Percentiles rank a stretch among this genome's conserved stretches.
These are phyloP conservation scores for Monilinia vaccinii-corymbosi DNA, from an alignment of 2,329 filamentous ascomycete genomes.

Conservation along the genomic window DNA sequence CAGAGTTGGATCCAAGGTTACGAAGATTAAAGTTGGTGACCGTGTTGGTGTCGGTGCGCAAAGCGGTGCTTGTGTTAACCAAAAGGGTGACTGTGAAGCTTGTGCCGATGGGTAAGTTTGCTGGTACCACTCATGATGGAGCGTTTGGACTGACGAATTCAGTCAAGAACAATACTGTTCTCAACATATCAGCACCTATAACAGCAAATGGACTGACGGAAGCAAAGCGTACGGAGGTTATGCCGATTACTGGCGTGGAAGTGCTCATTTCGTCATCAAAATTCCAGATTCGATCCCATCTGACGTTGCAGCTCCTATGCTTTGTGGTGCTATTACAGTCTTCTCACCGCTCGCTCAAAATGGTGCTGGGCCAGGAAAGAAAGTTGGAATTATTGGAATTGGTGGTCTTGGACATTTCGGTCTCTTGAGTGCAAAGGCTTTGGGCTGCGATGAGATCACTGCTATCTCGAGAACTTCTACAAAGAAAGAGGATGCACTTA, in stretches of 20 bases:
- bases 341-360: slow-evolving; percentile 61
- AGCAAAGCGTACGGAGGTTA: slow-evolving; percentile 43
- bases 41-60: slow-evolving; percentile 45
- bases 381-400: slow-evolving; percentile 58
- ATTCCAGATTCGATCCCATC: slow-evolving; percentile 45
- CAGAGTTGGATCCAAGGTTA: slow-evolving; percentile 53
- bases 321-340: slow-evolving; percentile 70
- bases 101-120: slow-evolving; percentile 31
- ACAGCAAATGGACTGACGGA: slow-evolving; percentile 28
- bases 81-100: slow-evolving; percentile 37
- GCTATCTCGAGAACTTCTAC: slow-evolving; percentile 50
- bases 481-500: slow-evolving; percentile 51
- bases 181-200: slow-evolving; percentile 36
- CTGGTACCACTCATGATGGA: slow-evolving; percentile 19
- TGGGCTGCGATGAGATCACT: slow-evolving; percentile 58
- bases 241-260: slow-evolving; percentile 41
- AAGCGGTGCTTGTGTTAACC: slow-evolving; percentile 35
- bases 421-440: slow-evolving; percentile 59
- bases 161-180: slow-evolving; percentile 2
- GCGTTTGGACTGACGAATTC: not conserved
- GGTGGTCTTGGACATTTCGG: slow-evolving; percentile 65
- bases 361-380: slow-evolving; percentile 59
- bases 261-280: slow-evolving; percentile 49
- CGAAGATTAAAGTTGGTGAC: slow-evolving; percentile 41
- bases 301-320: slow-evolving; percentile 53